Evolutionary conservation across 1,139 yeast species (phyloP), one percentile per base, ranked within the genome.

Genomic region (Taiozyma sp.): DNA sequence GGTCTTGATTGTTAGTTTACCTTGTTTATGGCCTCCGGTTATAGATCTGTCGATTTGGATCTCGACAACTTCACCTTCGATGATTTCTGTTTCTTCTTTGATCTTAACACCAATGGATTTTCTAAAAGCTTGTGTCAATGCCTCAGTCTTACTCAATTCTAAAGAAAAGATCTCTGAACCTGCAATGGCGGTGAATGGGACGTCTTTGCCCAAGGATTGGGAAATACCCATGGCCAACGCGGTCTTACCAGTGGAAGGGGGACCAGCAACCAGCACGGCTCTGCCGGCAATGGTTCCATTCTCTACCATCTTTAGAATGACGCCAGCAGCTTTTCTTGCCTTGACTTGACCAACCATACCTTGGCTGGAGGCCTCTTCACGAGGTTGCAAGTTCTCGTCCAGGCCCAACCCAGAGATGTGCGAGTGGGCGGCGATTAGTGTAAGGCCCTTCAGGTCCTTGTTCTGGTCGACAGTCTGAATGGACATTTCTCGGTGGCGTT

Each of bases 11-110:
- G 99, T 95, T 63, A 95, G 78, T 68, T 95, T 93, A 49, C 99
- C 99, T 72, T 93, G 99, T 68, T 93, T 93, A 71, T 90, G 97
- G 51, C 99, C 99, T 39, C 98, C 98, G 19, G 97, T 88, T 54
- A 95, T 80, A 16, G 97, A 88, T 66, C 98, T 82, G 70, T 93
- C 99, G 60, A 95, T 91, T 72, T 91, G 98, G 65, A 93, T 89
- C 70, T 93, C 99, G 42, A 95, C 98, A 46, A 95, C 99, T 71
- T 95, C 99, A 66, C 99, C 99, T 70, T 93, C 98, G 60, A 95
- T 91, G 54, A 95, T 80, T 68, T 95, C 99, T 6, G 97, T 91
- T 68, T 93, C 98, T 70, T 95, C 99, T 68, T 88, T 90, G 68
- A 95, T 95, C 64, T 86, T 84, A 56, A 95, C 88, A 46, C 99